phyloP scores from a whole-genome alignment of 805 yeast species.

The Kodamaea kaohsiungensis region DNA sequence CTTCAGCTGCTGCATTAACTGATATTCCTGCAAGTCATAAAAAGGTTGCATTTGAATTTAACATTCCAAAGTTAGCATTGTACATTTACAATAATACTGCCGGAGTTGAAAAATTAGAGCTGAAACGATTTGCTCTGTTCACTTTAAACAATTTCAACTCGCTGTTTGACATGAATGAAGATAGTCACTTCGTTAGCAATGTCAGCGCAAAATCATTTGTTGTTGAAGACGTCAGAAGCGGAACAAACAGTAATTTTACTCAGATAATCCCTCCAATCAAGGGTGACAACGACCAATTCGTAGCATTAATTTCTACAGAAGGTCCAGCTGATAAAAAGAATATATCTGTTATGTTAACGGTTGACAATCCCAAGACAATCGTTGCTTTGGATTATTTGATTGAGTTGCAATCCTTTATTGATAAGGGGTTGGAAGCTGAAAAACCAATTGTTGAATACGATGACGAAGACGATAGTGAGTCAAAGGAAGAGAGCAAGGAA shows the following conservation, averaged over 20 bases:
- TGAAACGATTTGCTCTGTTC: conserved; percentile 34
- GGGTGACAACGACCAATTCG: conserved; percentile 69
- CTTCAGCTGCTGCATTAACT: neutral
- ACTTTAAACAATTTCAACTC: conserved; percentile 61
- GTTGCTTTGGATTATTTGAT: conserved; percentile 85
- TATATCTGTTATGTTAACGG: conserved; percentile 54
- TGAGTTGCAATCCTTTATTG: conserved; percentile 68
- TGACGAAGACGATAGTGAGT: conserved; percentile 17
- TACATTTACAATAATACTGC: conserved; percentile 58
- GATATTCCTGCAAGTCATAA: conserved; percentile 29
- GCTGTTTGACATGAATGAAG: conserved; percentile 49
- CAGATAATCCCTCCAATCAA: conserved; percentile 75
- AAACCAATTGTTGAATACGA: conserved; percentile 14
- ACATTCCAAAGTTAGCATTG: conserved; percentile 63
- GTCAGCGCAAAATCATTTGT: conserved; percentile 70
- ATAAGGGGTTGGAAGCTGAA: conserved; percentile 43
- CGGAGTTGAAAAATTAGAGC: conserved; percentile 31
- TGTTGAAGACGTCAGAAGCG: conserved; percentile 69
- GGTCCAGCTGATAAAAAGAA: conserved; percentile 40
- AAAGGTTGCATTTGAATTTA: conserved; percentile 51
- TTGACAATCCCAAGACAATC: conserved; percentile 79
- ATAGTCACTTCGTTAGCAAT: conserved; percentile 59
- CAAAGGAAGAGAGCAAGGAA: neutral
- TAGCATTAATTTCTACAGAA: conserved; percentile 50
- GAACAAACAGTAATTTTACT: conserved; percentile 66